A percentile compares a stretch with the other conserved stretches of the same genome.
These are phyloP conservation scores for Candida corydali DNA, from an alignment of 805 yeast genomes.

Conservation along the genomic window DNA sequence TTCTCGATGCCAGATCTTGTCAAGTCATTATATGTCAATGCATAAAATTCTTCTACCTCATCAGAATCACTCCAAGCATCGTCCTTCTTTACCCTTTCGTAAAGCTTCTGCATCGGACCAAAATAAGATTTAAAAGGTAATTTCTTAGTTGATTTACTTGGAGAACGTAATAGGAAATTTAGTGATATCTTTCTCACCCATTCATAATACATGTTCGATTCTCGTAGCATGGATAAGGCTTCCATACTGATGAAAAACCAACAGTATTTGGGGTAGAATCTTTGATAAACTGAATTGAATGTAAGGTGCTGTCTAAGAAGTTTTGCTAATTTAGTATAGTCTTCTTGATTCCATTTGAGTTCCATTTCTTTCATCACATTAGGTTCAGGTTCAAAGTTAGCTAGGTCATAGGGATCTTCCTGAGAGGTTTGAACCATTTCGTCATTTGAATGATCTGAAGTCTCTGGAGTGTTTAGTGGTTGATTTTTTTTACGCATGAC, in stretches of 20 bases:
- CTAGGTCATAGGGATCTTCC: neutral
- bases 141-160: neutral
- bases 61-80: slow-evolving; percentile 3
- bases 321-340: slow-evolving; percentile 2
- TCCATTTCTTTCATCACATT: slow-evolving; percentile 1
- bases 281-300: slow-evolving; percentile 3
- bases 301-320: neutral
- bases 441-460: slow-evolving; percentile 8
- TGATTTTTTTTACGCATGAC: too few species aligned
- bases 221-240: slow-evolving; percentile 1
- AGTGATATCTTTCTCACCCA: slow-evolving; percentile 2
- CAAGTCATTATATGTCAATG: slow-evolving; percentile 1
- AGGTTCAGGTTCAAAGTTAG: neutral
- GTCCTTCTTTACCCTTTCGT: neutral
- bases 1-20: neutral
- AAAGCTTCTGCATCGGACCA: neutral
- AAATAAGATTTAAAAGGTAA: neutral
- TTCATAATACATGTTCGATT: slow-evolving; percentile 4
- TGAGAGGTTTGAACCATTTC: slow-evolving; percentile 2
- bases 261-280: neutral
- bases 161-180: slow-evolving; percentile 1
- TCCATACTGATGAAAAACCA: slow-evolving; percentile 1
- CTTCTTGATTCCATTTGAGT: slow-evolving; percentile 2
- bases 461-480: slow-evolving; percentile 5
- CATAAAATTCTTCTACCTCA: slow-evolving; percentile 3